Base-by-base conservation (phyloP, 805 yeast genomes). In the Cyberlindnera maclurae region DNA sequence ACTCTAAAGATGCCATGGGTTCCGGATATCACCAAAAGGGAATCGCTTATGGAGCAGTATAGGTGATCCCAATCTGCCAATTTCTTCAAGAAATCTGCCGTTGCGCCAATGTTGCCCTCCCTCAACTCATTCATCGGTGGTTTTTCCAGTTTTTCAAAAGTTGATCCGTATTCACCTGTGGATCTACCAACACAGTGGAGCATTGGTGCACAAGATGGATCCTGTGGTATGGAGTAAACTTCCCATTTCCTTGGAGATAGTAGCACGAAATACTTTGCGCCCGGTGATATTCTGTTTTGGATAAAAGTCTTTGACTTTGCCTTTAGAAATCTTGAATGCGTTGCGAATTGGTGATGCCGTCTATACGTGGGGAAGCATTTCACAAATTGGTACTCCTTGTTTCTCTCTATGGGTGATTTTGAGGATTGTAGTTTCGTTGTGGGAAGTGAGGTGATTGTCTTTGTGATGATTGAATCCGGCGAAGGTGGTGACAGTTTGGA, bases 321-420 rank as follows among this genome's bases (percentile, higher is more conserved):
- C 77, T 68, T 42, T 26, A 76, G 62, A 39, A 75, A 63, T 35
- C 68, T 68, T 8, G 77, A 59, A 41, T 75, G 79, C 0, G 81
- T 73, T 20, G 66, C 62, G 51, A 70, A 71, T 32, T 75, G 75
- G 36, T 69, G 66, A 36, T 74, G 68, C 44, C 74, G 79, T 42
- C 95, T 69, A 54, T 82, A 84, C 39, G 78, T 75, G 0, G 97
- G 97, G 60, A 86, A 88, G 50, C 90, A 85, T 50, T 79, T 82
- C 5, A 80, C 78, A 57, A 79, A 86, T 38, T 77, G 68, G 39
- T 72, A 68, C 54, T 85, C 95, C 45, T 79, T 77, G 30, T 60
- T 63, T 40, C 56, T 67, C 12, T 47, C 44, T 31, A 40, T 30
- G 13, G 40, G 36, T 17, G 36, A 15, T 15, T 17, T 22, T 11